These are phyloP conservation scores for Monilinia polystroma DNA, from an alignment of 2,329 filamentous ascomycete species.

Conservation along the genomic window DNA sequence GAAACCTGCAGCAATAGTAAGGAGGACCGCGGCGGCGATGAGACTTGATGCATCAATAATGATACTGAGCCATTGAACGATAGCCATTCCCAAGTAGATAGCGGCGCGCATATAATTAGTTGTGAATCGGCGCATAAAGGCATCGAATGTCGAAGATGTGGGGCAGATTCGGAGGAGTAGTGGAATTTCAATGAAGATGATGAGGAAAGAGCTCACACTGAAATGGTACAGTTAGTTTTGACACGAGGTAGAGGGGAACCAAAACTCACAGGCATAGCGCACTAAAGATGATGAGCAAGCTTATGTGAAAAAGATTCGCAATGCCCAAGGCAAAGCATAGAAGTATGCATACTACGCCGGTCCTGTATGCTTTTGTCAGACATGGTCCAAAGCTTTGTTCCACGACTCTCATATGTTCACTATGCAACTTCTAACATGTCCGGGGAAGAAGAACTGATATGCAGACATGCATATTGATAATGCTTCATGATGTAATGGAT, in stretches of 20 bases:
- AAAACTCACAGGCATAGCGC: slow-evolving; percentile 54
- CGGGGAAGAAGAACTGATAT: neutral
- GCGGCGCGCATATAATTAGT: slow-evolving; percentile 96
- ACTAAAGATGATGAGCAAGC: slow-evolving; percentile 47
- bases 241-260: neutral
- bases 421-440: neutral
- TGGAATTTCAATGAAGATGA: slow-evolving; percentile 86
- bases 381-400: slow-evolving; percentile 18
- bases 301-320: slow-evolving; percentile 61
- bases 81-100: slow-evolving; percentile 78
- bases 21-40: slow-evolving; percentile 81
- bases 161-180: slow-evolving; percentile 97
- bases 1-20: slow-evolving; percentile 74
- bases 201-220: slow-evolving; percentile 68
- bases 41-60: slow-evolving; percentile 64
- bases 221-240: slow-evolving; percentile 22
- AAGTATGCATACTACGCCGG: slow-evolving; percentile 69
- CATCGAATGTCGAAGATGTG: slow-evolving; percentile 85
- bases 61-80: slow-evolving; percentile 82
- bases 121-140: slow-evolving; percentile 84
- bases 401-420: neutral
- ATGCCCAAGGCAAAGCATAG: slow-evolving; percentile 69
- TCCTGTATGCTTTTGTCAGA: slow-evolving; percentile 48
- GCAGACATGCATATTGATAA: slow-evolving; percentile 6
- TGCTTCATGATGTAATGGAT: slow-evolving; percentile 18